Evolutionary conservation across 2,329 filamentous ascomycete species (phyloP), one percentile per base, ranked within the genome.

Genomic region (Aureobasidium vineae): DNA sequence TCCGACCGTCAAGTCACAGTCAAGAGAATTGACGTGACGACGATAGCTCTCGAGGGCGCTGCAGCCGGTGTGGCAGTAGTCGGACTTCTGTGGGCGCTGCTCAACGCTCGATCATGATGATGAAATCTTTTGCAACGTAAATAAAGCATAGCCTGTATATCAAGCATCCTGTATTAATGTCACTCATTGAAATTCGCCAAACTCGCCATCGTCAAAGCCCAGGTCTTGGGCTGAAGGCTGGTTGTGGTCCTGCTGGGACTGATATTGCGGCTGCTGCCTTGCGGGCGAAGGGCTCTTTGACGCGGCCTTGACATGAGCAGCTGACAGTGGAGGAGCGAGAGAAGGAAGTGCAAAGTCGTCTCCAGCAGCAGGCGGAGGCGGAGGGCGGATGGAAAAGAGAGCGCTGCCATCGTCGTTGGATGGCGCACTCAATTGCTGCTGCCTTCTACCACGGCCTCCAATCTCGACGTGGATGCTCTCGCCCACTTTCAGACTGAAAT

Each of bases 391-490:
- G 13, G 90, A 89, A 76, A 95, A 94, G n/a, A 84, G 72, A 8
- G 82, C 82, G 67, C 78, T 77, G 65, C 67, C 70, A 52, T 81
- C 77, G 68, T 80, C 77, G 6, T 64, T 64, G 61, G 19, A 15
- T 33, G 33, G 28, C 23, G 36, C 5, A 28, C 5, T 31, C 2
- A 31, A 40, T 23, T 45, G 33, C 54, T 75, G 75, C 68, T 68
- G 65, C 53, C 75, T 81, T 70, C 79, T 71, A 1, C 85, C 82
- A 70, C 81, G 84, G 26, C 86, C 86, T 5, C 86, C 87, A 61
- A 95, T 83, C 75, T 90, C 91, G 70, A 96, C 88, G 28, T 88
- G 91, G 71, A 96, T 96, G 21, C 90, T 96, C 82, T 97, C 89
- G 13, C 92, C 92, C 68, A 93, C 91, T 77, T 96, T 96, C 70